Conservation (phyloP, 2,329 filamentous ascomycete genomes). For the Ceratocystis albifundus region DNA sequence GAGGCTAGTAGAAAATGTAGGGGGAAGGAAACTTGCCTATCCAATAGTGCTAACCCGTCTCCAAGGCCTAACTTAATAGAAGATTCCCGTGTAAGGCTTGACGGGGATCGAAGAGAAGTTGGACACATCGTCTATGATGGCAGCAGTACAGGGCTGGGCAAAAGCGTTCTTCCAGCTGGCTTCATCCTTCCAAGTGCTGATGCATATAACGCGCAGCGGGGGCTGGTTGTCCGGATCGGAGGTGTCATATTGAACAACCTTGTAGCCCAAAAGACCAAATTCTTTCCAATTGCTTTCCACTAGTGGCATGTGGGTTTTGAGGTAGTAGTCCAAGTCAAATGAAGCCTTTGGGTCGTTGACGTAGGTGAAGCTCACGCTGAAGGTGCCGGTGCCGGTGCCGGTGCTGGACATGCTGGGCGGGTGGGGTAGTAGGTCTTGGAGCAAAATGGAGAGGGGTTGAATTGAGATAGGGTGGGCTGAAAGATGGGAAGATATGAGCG, state of each 20-base stretch:
- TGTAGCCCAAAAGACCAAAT: constrained; percentile 33
- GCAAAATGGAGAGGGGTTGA: background rate
- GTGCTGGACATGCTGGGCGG: constrained; percentile 7
- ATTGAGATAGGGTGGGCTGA: background rate
- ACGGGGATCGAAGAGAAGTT: constrained; percentile 28
- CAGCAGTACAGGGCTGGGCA: constrained; percentile 6
- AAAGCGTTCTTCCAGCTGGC: constrained; percentile 26
- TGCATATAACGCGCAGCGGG: constrained; percentile 26
- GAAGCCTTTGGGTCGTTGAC: constrained; percentile 24
- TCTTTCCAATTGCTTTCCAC: constrained; percentile 32
- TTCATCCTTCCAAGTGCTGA: constrained; percentile 29
- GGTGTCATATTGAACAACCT: constrained; percentile 27
- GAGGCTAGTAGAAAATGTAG: background rate
- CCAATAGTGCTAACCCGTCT: too few species aligned
- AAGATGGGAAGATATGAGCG: background rate
- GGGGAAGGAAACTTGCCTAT: background rate
- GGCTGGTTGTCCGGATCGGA: constrained; percentile 24
- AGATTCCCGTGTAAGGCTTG: constrained; percentile 10
- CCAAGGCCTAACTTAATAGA: constrained; percentile 9
- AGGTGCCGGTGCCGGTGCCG: constrained; percentile 11
- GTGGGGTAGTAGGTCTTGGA: background rate
- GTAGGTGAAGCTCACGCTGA: constrained; percentile 18
- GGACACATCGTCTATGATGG: constrained; percentile 29
- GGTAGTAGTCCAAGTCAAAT: constrained; percentile 42
- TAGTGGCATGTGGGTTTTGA: constrained; percentile 37